phyloP scores from a whole-genome alignment of 495 filamentous ascomycete species.

The Cercophora scortea region DNA sequence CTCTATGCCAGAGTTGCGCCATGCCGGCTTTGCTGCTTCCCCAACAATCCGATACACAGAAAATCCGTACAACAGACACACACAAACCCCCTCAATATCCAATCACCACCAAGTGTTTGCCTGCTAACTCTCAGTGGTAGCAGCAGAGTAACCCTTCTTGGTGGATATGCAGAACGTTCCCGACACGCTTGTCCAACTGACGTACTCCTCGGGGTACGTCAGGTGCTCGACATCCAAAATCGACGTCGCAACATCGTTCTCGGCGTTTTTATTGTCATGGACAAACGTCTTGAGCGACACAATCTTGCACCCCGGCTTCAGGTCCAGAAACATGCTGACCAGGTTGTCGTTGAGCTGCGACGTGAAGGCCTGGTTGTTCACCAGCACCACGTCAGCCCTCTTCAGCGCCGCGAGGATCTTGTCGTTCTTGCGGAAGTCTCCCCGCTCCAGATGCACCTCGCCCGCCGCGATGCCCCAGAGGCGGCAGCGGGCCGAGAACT shows the following conservation, averaged over 20 bases:
- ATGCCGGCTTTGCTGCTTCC: too few relatives aligned
- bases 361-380: slow-evolving; percentile 95
- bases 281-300: slow-evolving; percentile 48
- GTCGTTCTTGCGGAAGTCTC: slow-evolving; percentile 74
- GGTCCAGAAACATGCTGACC: slow-evolving; percentile 84
- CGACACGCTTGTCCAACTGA: slow-evolving; percentile 84
- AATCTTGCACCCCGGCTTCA: slow-evolving; percentile 85
- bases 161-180: slow-evolving; percentile 84
- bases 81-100: too few relatives aligned
- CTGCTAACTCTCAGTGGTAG: background rate
- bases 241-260: slow-evolving; percentile 60
- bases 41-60: too few relatives aligned
- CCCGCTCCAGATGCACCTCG: slow-evolving; percentile 68
- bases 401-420: slow-evolving; percentile 64
- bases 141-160: slow-evolving; percentile 48
- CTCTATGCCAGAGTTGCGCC: too few relatives aligned
- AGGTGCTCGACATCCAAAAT: slow-evolving; percentile 66
- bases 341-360: slow-evolving; percentile 78
- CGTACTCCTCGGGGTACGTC: slow-evolving; percentile 71
- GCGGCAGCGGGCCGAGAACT: slow-evolving; percentile 75
- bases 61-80: too few relatives aligned
- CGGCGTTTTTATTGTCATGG: slow-evolving; percentile 35
- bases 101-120: background rate
- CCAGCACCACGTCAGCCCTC: slow-evolving; percentile 83
- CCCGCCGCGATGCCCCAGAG: slow-evolving; percentile 85